Conservation (phyloP, 2,329 filamentous ascomycete genomes). For the Calonectria crousiana region DNA sequence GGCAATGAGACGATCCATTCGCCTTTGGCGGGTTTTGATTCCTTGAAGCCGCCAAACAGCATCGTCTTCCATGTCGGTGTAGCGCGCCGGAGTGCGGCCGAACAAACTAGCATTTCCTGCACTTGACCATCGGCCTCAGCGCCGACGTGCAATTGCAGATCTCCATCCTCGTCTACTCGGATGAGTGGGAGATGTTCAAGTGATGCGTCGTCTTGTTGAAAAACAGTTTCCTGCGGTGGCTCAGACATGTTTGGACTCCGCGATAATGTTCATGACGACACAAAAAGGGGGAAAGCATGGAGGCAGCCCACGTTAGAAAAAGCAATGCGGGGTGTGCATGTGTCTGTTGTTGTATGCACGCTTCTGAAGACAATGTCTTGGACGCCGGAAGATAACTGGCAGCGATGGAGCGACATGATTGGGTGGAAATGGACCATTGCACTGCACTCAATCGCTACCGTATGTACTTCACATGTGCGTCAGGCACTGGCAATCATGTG, state of each 20-base stretch:
- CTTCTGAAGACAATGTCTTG: background rate
- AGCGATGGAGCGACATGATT: background rate
- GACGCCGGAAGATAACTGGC: background rate
- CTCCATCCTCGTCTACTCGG: slow-evolving; percentile 5
- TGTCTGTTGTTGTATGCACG: background rate
- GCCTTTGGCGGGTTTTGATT: slow-evolving; percentile 3
- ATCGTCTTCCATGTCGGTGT: slow-evolving; percentile 7
- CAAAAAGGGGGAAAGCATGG: background rate
- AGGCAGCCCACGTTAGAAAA: background rate
- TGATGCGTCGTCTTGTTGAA: background rate
- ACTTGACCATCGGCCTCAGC: background rate
- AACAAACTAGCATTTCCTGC: slow-evolving; percentile 11
- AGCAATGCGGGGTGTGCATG: background rate
- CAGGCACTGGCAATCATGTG: slow-evolving; percentile 9
- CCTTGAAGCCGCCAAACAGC: slow-evolving; percentile 17
- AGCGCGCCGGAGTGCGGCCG: background rate
- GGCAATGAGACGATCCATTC: slow-evolving; percentile 15
- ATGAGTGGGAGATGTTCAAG: background rate
- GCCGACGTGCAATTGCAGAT: slow-evolving; percentile 13
- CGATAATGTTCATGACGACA: background rate
- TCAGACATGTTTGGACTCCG: background rate
- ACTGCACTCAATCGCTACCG: background rate
- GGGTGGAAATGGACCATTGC: background rate
- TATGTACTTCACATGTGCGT: slow-evolving; percentile 4
- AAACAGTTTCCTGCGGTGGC: background rate